These are phyloP conservation scores for Microdochium bolleyi DNA, from an alignment of 2,329 filamentous ascomycete genomes.

Conservation along the genomic window DNA sequence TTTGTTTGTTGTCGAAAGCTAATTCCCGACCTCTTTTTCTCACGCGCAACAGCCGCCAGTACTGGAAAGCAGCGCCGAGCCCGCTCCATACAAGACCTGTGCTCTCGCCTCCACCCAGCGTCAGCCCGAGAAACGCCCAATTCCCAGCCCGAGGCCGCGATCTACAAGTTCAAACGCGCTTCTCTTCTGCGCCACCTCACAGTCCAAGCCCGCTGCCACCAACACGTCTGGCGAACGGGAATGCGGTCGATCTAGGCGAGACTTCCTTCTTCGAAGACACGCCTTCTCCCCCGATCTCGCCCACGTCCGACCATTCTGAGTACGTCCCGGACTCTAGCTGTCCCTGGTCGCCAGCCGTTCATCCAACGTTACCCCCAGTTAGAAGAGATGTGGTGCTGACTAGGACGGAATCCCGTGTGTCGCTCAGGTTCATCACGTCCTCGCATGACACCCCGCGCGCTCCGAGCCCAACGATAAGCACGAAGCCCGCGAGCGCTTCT, in stretches of 20 bases:
- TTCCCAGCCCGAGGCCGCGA: slow-evolving; percentile 21
- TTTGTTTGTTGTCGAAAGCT: neutral
- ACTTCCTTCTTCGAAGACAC: neutral
- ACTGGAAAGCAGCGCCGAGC: slow-evolving; percentile 36
- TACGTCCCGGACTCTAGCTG: neutral
- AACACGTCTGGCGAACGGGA: neutral
- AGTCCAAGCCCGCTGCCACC: neutral
- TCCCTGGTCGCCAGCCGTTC: too few relatives aligned
- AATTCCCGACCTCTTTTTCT: neutral
- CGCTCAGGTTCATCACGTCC: slow-evolving; percentile 14
- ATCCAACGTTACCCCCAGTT: too few relatives aligned
- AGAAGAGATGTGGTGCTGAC: neutral
- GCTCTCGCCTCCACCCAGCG: slow-evolving; percentile 32
- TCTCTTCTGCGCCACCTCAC: slow-evolving; percentile 9
- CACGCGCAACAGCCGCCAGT: neutral
- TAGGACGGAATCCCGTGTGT: slow-evolving; percentile 16
- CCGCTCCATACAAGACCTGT: slow-evolving; percentile 36
- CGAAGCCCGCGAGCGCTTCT: slow-evolving; percentile 33
- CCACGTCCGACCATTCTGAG: neutral
- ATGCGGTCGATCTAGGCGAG: neutral
- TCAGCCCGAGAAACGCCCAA: slow-evolving; percentile 28
- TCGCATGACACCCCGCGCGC: slow-evolving; percentile 43
- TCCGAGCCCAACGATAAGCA: slow-evolving; percentile 31
- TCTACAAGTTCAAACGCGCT: slow-evolving; percentile 11
- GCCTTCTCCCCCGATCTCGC: neutral